These are phyloP conservation scores for Fusarium sp. DNA, from an alignment of 2,329 filamentous ascomycete species.

Conservation along the genomic window DNA sequence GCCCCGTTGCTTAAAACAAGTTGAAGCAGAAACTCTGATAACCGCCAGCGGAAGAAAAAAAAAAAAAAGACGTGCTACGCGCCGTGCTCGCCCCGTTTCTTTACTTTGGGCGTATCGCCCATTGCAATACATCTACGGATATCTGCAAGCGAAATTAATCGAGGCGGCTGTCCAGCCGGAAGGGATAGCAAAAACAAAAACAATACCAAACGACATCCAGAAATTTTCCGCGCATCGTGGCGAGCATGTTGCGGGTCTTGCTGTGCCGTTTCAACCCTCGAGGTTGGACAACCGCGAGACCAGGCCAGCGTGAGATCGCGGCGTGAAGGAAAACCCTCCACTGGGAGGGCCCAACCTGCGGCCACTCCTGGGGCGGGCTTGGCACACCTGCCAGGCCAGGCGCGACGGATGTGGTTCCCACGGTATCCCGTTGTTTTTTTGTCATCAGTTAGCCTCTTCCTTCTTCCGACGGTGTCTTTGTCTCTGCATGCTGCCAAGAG, in stretches of 20 bases:
- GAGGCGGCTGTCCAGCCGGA: slow-evolving; percentile 11
- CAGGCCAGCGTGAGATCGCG: slow-evolving; percentile 10
- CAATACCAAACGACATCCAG: neutral
- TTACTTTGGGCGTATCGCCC: slow-evolving; percentile 35
- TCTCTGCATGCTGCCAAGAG: slow-evolving; percentile 10
- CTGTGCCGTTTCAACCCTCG: slow-evolving; percentile 3
- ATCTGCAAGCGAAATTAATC: slow-evolving; percentile 9
- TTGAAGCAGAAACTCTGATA: slow-evolving; percentile 30
- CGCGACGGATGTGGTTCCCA: slow-evolving; percentile 8
- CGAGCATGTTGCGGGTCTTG: slow-evolving; percentile 11
- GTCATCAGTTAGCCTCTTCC: slow-evolving; percentile 13
- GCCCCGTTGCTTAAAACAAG: slow-evolving; percentile 17
- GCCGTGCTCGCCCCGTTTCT: neutral
- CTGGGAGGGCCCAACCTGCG: slow-evolving; percentile 17
- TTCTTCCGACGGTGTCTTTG: slow-evolving; percentile 8
- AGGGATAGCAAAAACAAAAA: slow-evolving; percentile 1
- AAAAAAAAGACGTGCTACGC: slow-evolving; percentile 11
- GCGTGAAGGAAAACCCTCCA: slow-evolving; percentile 12
- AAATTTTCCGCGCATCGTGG: slow-evolving; percentile 5
- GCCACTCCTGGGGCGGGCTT: slow-evolving; percentile 7
- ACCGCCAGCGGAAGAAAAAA: slow-evolving; percentile 32
- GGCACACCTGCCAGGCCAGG: neutral
- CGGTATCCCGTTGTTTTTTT: slow-evolving; percentile 13
- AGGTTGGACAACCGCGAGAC: neutral
- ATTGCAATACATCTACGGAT: slow-evolving; percentile 12